Percentiles rank a stretch among this genome's conserved stretches.
phyloP scores from a whole-genome alignment of 257 asterid species.

The Fraxinus pennsylvanica region DNA sequence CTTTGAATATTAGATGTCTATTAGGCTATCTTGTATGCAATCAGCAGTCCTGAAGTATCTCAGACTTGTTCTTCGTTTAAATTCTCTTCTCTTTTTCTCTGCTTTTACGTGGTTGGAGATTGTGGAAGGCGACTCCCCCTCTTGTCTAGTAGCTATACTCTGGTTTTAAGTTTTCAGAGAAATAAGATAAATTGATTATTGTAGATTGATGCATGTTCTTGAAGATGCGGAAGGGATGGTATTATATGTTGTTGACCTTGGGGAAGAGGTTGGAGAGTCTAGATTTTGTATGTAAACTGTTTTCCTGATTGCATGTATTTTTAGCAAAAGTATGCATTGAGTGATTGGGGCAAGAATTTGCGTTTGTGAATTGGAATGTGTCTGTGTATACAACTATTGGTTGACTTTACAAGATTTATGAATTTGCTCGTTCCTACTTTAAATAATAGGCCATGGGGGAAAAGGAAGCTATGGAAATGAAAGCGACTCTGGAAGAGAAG shows the following conservation, averaged over 20 bases:
- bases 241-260: slow-evolving; percentile 1
- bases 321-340: background rate
- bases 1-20: background rate
- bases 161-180: background rate
- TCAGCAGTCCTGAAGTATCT: background rate
- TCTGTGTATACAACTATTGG: background rate
- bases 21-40: background rate
- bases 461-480: slow-evolving; percentile 75
- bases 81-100: background rate
- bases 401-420: background rate
- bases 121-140: background rate
- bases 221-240: slow-evolving; percentile 1
- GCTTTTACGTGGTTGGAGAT: background rate
- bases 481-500: slow-evolving; percentile 57
- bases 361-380: background rate
- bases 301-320: background rate
- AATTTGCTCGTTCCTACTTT: slow-evolving; percentile 7
- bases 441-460: slow-evolving; percentile 70
- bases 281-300: background rate
- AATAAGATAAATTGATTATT: background rate
- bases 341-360: background rate
- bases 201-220: background rate
- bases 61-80: background rate
- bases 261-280: background rate
- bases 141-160: background rate